Evolutionary conservation across 306 rosid species (phyloP), one percentile per base, ranked within the genome.

Genomic region (Arachis stenosperma): DNA sequence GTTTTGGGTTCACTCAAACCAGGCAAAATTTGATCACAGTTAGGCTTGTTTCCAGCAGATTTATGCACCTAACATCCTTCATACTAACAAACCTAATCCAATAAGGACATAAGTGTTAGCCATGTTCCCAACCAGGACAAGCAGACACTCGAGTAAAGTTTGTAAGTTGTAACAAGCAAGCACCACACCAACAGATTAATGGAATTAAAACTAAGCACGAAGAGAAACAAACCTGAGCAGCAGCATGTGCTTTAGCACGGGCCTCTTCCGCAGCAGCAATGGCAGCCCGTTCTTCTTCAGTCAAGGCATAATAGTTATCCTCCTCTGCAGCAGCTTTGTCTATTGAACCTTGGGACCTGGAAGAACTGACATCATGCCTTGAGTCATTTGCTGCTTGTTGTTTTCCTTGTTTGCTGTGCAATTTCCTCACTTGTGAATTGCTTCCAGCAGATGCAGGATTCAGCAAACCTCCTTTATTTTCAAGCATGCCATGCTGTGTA

Each of bases 221-320:
- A 70, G 57, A 71, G 74, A 71, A 62, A 80, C 90, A 86, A 79
- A 95, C 99, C 99, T 90, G 82, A 48, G 93, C 98, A 88, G 98
- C 98, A 74, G 98, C 99, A 84, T 88, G 79, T 42, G 98, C 99
- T 37, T 93, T 88, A 59, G 93, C 88, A 55, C 91, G 96, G 70
- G 99, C 99, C 73, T 92, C 96, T 87, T 91, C 98, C 64, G 98
- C 99, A 64, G 93, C 99, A 73, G 93, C 96, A 67, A 95, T 64
- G 46, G 99, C 99, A 82, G 97, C 90, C 79, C 71, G 86, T 84
- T 95, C 99, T 86, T 90, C 98, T 85, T 95, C 90, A 22, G 98
- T 84, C 87, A 92, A 78, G 55, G 62, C 78, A 77, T 43, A 33
- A 70, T 54, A 56, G 41, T 72, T 78, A 77, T 74, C 81, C 60